Conservation (phyloP, 2,329 filamentous ascomycete genomes). For the Fusarium nurragi region DNA sequence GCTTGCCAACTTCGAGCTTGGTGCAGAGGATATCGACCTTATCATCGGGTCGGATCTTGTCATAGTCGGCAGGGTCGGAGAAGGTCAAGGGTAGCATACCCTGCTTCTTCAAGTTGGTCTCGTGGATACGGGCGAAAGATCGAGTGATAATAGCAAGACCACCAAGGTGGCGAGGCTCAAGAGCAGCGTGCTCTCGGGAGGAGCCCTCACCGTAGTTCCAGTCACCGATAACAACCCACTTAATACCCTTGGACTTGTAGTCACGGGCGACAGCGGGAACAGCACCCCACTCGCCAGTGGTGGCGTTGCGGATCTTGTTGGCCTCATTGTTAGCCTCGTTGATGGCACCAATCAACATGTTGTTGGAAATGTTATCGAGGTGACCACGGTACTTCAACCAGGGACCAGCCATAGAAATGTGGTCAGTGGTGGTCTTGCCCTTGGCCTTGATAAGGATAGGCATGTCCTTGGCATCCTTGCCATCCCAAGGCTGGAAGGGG, state of each 20-base stretch:
- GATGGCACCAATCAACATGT: slow-evolving; percentile 98
- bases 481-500: slow-evolving; percentile 89
- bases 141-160: slow-evolving; percentile 96
- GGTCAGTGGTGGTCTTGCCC: slow-evolving; percentile 98
- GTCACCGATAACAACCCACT: slow-evolving; percentile 98
- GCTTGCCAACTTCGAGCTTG: slow-evolving; percentile 90
- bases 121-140: slow-evolving; percentile 98
- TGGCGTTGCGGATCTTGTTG: slow-evolving; percentile 95
- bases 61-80: slow-evolving; percentile 92
- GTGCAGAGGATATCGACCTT: slow-evolving; percentile 90
- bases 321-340: slow-evolving; percentile 96
- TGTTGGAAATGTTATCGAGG: slow-evolving; percentile 99
- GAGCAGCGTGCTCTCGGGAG: slow-evolving; percentile 97
- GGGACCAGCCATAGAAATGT: slow-evolving; percentile 94
- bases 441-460: slow-evolving; percentile 98
- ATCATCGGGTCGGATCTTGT: slow-evolving; percentile 94
- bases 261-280: slow-evolving; percentile 95
- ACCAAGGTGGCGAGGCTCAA: slow-evolving; percentile 96
- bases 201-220: slow-evolving; percentile 99
- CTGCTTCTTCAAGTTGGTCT: slow-evolving; percentile 99
- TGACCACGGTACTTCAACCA: slow-evolving; percentile 99
- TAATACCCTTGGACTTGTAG: slow-evolving; percentile 97
- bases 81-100: slow-evolving; percentile 99
- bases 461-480: slow-evolving; percentile 84
- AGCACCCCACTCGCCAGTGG: slow-evolving; percentile 83